Evolutionary conservation across 345 rosid species (phyloP).

Genomic region (Euphorbia lathyris): DNA sequence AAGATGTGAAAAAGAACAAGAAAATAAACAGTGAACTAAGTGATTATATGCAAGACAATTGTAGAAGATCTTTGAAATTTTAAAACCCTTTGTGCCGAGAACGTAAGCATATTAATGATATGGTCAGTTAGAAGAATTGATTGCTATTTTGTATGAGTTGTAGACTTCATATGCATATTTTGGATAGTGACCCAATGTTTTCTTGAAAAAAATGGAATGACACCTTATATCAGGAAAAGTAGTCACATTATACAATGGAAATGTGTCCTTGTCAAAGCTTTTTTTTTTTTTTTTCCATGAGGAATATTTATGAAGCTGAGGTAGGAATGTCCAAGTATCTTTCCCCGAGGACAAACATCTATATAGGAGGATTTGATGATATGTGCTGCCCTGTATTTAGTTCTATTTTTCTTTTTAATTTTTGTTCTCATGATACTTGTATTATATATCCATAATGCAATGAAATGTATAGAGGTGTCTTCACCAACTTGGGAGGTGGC

Average conservation of each 20-base stretch:
- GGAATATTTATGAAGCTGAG: neutral
- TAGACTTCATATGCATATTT: neutral
- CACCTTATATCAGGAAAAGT: neutral
- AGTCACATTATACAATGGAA: neutral
- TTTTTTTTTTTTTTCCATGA: slow-evolving; percentile 3
- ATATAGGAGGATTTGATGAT: neutral
- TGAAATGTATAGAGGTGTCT: slow-evolving; percentile 28
- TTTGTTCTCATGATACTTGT: neutral
- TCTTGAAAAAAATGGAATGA: neutral
- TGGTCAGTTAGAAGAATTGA: neutral
- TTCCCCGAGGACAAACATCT: neutral
- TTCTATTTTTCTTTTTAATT: neutral
- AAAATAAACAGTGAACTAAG: neutral
- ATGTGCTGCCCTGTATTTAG: neutral
- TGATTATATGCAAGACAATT: neutral
- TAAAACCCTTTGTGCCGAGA: too few relatives aligned
- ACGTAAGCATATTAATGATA: neutral
- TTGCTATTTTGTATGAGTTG: neutral
- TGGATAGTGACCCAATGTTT: neutral
- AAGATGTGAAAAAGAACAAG: neutral
- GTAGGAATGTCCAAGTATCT: neutral
- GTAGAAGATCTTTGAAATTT: neutral
- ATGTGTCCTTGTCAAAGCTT: neutral
- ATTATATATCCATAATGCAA: slow-evolving; percentile 27
- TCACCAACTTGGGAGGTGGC: slow-evolving; percentile 25